Base-by-base conservation (phyloP, 2,329 filamentous ascomycete genomes). In the Sclerotinia minor region DNA sequence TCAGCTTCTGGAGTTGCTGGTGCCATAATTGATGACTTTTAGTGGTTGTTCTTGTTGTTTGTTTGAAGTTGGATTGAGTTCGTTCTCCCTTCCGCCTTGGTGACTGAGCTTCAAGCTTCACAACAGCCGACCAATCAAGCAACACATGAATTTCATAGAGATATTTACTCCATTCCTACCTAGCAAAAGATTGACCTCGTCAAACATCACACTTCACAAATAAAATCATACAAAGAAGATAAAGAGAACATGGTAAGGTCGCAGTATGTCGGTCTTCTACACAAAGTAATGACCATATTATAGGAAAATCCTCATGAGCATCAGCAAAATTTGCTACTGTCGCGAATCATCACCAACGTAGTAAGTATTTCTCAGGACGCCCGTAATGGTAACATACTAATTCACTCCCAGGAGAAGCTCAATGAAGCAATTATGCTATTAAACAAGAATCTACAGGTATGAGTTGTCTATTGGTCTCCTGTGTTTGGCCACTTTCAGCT, bases 251-350 rank as follows among this genome's bases (percentile, higher is more conserved):
- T 73, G 71, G 71, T 72, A 72, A 49, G 55, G 1, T 24, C 41
- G 7, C 15, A 15, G 35, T 38, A 19, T 41, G 21, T 15, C 9
- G 17, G 21, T n/a, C 32, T 63, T 38, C 26, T 19, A 44, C 19
- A 64, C 24, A 54, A 9, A 53, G 29, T 49, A 66, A 26, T 66
- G 19, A 66, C 35, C 24, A 11, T 52, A 24, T 35, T 50, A 59
- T 65, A 90, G 94, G 95, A 99, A 80, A 97, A 92, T 76, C 95
- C 95, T 50, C 95, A 99, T 77, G 95, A 98, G 79, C 94, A 98
- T 75, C 95, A 98, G 83, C 94, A 99, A 83, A 96, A 91, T 76
- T 84, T 97, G 65, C 85, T 99, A 75, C 86, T 98, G 57, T 95
- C 92, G 29, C 92, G 95, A 70, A 97, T 99, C 81, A 96, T 97